Evolutionary conservation across 1,139 yeast species (phyloP).

Genomic region (Blastobotrys niveus): DNA sequence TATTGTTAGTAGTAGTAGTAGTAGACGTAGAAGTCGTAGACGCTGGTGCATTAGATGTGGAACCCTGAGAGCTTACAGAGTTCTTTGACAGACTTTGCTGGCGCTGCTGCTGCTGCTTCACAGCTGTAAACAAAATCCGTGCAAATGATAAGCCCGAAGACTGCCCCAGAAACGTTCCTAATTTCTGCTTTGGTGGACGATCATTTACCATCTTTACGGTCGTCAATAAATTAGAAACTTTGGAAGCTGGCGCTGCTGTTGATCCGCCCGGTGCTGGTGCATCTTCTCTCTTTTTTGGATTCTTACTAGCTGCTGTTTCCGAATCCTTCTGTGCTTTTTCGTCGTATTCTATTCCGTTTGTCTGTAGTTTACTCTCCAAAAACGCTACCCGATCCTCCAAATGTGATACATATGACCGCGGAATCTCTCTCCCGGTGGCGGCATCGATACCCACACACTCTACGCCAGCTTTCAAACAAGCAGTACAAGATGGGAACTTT

Average conservation of each 20-base stretch:
- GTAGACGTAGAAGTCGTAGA: not conserved
- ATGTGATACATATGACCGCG: conserved; percentile 71
- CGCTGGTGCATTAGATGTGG: not conserved
- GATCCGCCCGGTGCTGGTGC: conserved; percentile 14
- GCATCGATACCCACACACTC: conserved; percentile 84
- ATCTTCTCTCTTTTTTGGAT: conserved; percentile 12
- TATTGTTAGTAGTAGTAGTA: not conserved
- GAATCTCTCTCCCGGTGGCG: conserved; percentile 80
- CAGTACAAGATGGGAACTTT: conserved; percentile 69
- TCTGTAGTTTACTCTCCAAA: conserved; percentile 48
- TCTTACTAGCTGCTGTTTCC: conserved; percentile 10
- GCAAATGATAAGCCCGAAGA: conserved; percentile 68
- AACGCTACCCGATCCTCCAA: conserved; percentile 59
- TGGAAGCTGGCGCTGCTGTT: conserved; percentile 16
- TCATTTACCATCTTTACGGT: conserved; percentile 30
- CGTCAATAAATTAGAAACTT: conserved; percentile 27
- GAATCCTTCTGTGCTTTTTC: conserved; percentile 12
- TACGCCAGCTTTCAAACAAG: conserved; percentile 60
- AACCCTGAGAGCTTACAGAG: not conserved
- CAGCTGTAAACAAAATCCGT: conserved; percentile 67
- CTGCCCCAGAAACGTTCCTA: conserved; percentile 42
- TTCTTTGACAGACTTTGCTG: conserved; percentile 3
- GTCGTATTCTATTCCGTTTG: conserved; percentile 18
- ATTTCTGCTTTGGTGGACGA: conserved; percentile 22
- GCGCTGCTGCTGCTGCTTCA: conserved; percentile 42